phyloP scores from a whole-genome alignment of 1,284 basidiomycete species.

The Trichosporon sp. region DNA sequence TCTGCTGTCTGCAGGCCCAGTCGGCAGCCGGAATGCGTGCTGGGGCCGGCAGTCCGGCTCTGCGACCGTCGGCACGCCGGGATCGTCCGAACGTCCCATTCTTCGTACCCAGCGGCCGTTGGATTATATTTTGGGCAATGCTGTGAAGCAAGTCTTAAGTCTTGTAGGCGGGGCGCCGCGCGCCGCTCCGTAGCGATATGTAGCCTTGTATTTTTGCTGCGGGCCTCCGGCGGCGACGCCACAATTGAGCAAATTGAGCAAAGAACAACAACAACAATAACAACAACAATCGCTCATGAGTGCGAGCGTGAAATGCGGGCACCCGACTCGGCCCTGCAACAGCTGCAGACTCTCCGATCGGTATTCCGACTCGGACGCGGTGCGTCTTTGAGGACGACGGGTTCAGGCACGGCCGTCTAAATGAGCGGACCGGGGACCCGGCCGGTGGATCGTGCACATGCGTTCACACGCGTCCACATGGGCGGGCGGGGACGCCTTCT shows the following conservation, averaged over 20 bases:
- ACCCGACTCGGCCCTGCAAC: too few species aligned
- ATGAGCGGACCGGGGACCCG: too few species aligned
- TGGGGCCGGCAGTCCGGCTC: too few species aligned
- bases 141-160: too few species aligned
- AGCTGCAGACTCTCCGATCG: not conserved
- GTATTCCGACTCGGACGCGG: not conserved
- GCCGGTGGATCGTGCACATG: not conserved
- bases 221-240: not conserved
- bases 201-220: constrained; percentile 5
- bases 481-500: not conserved
- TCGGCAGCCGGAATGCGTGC: too few species aligned
- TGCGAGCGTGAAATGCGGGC: too few species aligned
- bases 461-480: not conserved
- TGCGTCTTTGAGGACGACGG: too few species aligned
- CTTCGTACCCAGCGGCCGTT: not conserved
- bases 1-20: too few species aligned
- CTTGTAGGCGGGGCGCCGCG: not conserved
- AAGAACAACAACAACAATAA: not conserved
- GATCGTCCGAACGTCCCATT: not conserved
- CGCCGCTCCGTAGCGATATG: not conserved
- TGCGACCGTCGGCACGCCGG: too few species aligned
- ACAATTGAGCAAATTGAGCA: not conserved
- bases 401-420: too few species aligned
- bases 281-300: too few species aligned
- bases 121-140: not conserved